A percentile compares a stretch with the other conserved stretches of the same genome.
phyloP scores from a whole-genome alignment of 2,329 filamentous ascomycete genomes.

The Chalaropsis thielavioides region DNA sequence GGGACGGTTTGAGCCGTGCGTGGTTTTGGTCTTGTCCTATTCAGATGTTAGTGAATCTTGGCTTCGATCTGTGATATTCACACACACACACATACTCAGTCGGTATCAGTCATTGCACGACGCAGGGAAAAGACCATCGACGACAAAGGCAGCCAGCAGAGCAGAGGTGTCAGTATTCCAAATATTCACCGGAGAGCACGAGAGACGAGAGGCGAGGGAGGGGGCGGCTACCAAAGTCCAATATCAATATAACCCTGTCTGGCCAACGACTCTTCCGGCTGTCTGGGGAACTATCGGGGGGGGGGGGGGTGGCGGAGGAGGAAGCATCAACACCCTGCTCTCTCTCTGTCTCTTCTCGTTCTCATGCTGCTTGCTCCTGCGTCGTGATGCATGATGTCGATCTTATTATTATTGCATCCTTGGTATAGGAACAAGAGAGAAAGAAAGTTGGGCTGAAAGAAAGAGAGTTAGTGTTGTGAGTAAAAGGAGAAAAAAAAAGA shows the following conservation, averaged over 20 bases:
- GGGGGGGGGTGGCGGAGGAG: not conserved
- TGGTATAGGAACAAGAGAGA: not conserved
- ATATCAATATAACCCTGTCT: not conserved
- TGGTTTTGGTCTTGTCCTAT: not conserved
- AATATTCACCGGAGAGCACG: not conserved
- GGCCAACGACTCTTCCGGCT: not conserved
- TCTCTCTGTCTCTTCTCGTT: not conserved
- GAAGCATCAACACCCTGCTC: not conserved
- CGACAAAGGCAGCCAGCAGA: not conserved
- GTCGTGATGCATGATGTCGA: constrained; percentile 1
- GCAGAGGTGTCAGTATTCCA: not conserved
- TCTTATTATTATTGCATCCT: not conserved
- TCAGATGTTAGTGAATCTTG: not conserved
- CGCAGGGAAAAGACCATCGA: too few species aligned
- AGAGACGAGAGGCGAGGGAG: too few species aligned
- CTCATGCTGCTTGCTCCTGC: not conserved
- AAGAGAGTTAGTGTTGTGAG: not conserved
- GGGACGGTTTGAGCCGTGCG: constrained; percentile 3
- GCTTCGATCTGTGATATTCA: not conserved
- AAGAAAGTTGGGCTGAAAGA: not conserved
- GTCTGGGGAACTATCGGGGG: not conserved
- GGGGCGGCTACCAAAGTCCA: not conserved
- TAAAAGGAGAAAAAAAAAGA: not conserved
- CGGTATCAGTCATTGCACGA: too few species aligned
- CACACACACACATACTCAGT: too few species aligned